phyloP scores from a whole-genome alignment of 345 rosid genomes.

The Gossypium herbaceum region DNA sequence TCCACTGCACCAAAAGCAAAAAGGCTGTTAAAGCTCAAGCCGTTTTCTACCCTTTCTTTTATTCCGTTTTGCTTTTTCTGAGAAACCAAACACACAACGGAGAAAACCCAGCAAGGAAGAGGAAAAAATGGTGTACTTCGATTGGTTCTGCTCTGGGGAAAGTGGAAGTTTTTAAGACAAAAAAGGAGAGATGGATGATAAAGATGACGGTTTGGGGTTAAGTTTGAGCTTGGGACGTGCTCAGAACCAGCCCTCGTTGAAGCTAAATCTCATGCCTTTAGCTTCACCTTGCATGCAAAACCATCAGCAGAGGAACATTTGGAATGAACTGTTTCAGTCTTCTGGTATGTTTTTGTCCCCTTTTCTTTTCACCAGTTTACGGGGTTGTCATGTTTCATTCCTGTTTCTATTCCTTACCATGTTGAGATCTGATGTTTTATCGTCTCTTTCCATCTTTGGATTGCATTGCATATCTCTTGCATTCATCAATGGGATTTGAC shows the following conservation, averaged over 20 bases:
- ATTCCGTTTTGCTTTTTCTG: slow-evolving; percentile 20
- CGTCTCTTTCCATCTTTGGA: not conserved
- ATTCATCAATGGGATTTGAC: not conserved
- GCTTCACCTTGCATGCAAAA: slow-evolving; percentile 36
- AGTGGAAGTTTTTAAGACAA: not conserved
- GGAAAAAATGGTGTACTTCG: not conserved
- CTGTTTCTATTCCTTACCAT: not conserved
- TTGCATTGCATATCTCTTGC: not conserved
- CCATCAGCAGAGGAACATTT: slow-evolving; percentile 29
- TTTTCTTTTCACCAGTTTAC: not conserved
- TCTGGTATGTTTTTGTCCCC: slow-evolving; percentile 35
- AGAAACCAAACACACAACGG: not conserved
- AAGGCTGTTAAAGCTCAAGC: slow-evolving; percentile 23
- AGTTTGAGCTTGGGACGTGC: slow-evolving; percentile 47
- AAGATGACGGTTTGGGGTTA: slow-evolving; percentile 52
- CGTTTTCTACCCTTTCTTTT: slow-evolving; percentile 23
- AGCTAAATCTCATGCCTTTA: slow-evolving; percentile 39
- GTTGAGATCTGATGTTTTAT: slow-evolving; percentile 7
- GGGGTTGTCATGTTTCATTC: not conserved
- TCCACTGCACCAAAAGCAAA: slow-evolving; percentile 39
- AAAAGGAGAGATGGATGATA: slow-evolving; percentile 40
- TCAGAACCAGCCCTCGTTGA: slow-evolving; percentile 31
- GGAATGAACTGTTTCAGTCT: slow-evolving; percentile 51
- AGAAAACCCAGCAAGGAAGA: not conserved
- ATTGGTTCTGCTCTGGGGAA: not conserved